Percentiles rank a stretch among this genome's conserved stretches.
phyloP scores from a whole-genome alignment of 2,329 filamentous ascomycete genomes.

The Aspergillus hortae region DNA sequence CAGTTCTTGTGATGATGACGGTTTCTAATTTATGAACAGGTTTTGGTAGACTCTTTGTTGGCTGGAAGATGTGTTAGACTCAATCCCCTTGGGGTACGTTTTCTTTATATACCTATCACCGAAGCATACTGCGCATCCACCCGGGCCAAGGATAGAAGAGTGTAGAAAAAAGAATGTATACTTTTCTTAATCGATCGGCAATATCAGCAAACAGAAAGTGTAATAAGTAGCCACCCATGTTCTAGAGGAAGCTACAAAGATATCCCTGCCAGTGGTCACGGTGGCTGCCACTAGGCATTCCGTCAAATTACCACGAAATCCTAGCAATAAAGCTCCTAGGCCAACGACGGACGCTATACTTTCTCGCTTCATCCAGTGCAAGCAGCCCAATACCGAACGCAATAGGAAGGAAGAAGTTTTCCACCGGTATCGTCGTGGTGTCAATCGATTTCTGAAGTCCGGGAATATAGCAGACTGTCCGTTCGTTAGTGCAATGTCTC shows the following conservation, averaged over 20 bases:
- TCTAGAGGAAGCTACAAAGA: too few species aligned
- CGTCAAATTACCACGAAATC: slow-evolving; percentile 57
- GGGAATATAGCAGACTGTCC: slow-evolving; percentile 54
- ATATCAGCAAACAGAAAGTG: too few species aligned
- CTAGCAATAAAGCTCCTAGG: slow-evolving; percentile 56
- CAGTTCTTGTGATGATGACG: not conserved
- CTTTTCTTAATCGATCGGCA: too few species aligned
- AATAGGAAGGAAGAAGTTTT: slow-evolving; percentile 74
- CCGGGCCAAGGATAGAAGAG: too few species aligned
- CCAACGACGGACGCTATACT: slow-evolving; percentile 59
- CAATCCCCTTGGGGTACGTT: too few species aligned
- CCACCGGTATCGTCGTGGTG: slow-evolving; percentile 63
- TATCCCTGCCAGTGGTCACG: too few species aligned
- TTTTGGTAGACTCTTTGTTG: not conserved
- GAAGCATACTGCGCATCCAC: too few species aligned
- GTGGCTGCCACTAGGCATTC: too few species aligned
- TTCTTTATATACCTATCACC: too few species aligned
- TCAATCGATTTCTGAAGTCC: slow-evolving; percentile 58
- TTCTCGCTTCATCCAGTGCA: slow-evolving; percentile 63
- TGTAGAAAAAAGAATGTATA: too few species aligned
- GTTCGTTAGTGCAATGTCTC: not conserved
- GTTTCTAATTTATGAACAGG: not conserved
- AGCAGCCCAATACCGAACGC: slow-evolving; percentile 65
- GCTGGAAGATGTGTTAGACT: too few species aligned
- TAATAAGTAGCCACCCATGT: too few species aligned